Evolutionary conservation across 2,329 filamentous ascomycete genomes (phyloP), one percentile per base, ranked within the genome.

Genomic region (Claviceps quebecensis): DNA sequence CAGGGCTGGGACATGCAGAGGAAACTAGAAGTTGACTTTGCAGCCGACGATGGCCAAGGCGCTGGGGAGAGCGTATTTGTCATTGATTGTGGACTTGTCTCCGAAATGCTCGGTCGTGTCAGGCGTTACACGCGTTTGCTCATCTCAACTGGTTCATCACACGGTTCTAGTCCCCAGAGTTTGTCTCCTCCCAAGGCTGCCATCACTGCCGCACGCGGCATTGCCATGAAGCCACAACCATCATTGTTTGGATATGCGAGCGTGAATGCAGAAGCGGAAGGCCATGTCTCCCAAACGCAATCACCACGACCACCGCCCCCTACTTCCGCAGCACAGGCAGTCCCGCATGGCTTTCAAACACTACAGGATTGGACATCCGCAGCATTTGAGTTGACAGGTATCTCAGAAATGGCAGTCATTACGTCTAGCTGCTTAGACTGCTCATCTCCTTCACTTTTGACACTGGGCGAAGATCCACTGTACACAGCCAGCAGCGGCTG

Each of bases 1-100:
- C 71, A 85, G 44, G 85, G 86, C 2, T 97, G 93, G 91, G 87
- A 97, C 61, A 97, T 97, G 90, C 81, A 81, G 50, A 80, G 89
- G 54, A 81, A 73, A 55, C 71, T 97, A 2, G 84, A 93, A 59
- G 87, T 95, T 2, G 93, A 98, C 62, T 97, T 96, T 67, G 85
- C 85, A 41, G 81, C 80, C 19, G 87, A 90, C 57, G 86, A 93
- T 66, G 78, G 80, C n/a, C 72, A 79, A 51, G 79, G 82, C 47
- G 83, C 82, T 26, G 89, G 89, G 19, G 91, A 96, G 65, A 76
- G 75, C 16, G 71, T 95, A 40, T 73, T 94, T 26, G 76, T 95
- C 2, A 74, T 96, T 46, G 75, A 80, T 37, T 85, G 84, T 59
- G 88, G 87, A 1, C 66, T 81, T n/a, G 78, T 79, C 29, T 78